Conservation (phyloP, 106 monocot genomes). For the Chionographis japonica region DNA sequence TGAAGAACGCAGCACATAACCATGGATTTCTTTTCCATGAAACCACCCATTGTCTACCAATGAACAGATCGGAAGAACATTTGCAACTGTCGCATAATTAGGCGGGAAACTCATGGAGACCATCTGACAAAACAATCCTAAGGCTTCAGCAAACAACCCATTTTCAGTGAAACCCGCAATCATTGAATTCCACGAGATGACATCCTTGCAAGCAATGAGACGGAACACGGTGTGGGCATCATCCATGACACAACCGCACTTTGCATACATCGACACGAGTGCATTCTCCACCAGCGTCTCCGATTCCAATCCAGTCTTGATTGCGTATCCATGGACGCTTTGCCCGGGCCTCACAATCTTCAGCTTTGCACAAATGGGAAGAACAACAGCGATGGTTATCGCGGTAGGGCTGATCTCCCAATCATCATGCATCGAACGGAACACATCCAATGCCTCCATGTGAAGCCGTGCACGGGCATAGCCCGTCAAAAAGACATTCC, state of each 20-base stretch:
- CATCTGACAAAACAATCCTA: conserved; percentile 47
- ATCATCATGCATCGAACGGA: conserved; percentile 36
- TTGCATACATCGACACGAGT: conserved; percentile 60
- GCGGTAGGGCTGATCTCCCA: conserved; percentile 25
- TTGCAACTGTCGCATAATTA: conserved; percentile 51
- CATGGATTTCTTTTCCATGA: conserved; percentile 61
- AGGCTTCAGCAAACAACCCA: conserved; percentile 31
- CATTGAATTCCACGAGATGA: conserved; percentile 71
- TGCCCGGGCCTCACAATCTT: conserved; percentile 18
- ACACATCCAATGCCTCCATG: conserved; percentile 18
- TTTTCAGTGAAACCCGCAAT: conserved; percentile 51
- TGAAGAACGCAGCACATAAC: conserved; percentile 20
- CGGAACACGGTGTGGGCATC: conserved; percentile 35
- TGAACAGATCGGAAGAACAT: conserved; percentile 59
- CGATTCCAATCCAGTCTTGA: conserved; percentile 45
- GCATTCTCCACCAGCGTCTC: conserved; percentile 66
- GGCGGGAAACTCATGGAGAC: conserved; percentile 16
- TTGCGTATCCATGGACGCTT: conserved; percentile 36
- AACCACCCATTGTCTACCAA: conserved; percentile 30
- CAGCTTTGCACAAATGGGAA: conserved; percentile 42
- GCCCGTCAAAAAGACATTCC: conserved; percentile 56
- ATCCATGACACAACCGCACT: conserved; percentile 30
- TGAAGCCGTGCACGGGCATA: conserved; percentile 26
- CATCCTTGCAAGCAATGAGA: conserved; percentile 42
- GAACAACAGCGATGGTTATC: conserved; percentile 44